A percentile compares a stretch with the other conserved stretches of the same genome.
phyloP scores from a whole-genome alignment of 805 yeast genomes.

The Candida ovalis region DNA sequence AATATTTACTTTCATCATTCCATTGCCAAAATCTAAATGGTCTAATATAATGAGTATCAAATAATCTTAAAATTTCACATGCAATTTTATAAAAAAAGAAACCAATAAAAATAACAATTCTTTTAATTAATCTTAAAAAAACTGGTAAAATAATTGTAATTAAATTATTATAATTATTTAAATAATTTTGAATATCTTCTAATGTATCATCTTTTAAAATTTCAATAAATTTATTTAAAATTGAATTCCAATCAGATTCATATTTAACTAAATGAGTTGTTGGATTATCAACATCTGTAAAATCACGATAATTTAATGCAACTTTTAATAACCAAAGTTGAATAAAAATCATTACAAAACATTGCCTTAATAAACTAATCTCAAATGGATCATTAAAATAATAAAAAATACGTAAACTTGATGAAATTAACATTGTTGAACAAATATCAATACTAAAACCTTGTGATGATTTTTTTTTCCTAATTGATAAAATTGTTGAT shows the following conservation, averaged over 20 bases:
- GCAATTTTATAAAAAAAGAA: conserved; percentile 15
- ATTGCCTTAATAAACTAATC: conserved; percentile 70
- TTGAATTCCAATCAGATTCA: conserved; percentile 23
- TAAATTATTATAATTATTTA: conserved; percentile 9
- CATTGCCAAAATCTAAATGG: conserved; percentile 84
- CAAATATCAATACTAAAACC: conserved; percentile 93
- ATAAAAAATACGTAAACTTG: conserved; percentile 69
- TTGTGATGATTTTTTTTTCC: conserved; percentile 55
- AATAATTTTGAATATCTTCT: conserved; percentile 13
- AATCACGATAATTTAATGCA: conserved; percentile 52
- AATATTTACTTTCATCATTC: conserved; percentile 32
- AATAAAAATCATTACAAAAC: conserved; percentile 78
- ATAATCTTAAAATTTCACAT: conserved; percentile 48
- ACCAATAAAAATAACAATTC: conserved; percentile 15
- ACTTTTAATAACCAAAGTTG: conserved; percentile 63
- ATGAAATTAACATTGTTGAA: conserved; percentile 82
- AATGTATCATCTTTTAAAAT: conserved; percentile 7
- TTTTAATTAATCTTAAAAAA: conserved; percentile 10
- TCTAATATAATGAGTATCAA: conserved; percentile 66
- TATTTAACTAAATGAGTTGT: conserved; percentile 36
- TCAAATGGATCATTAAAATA: conserved; percentile 81
- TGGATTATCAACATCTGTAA: conserved; percentile 38
- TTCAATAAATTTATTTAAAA: conserved; percentile 27
- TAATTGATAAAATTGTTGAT: conserved; percentile 69
- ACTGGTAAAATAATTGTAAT: conserved; percentile 8